Base-by-base conservation (phyloP, 148 eudicot genomes). In the Camellia lanceoleosa region DNA sequence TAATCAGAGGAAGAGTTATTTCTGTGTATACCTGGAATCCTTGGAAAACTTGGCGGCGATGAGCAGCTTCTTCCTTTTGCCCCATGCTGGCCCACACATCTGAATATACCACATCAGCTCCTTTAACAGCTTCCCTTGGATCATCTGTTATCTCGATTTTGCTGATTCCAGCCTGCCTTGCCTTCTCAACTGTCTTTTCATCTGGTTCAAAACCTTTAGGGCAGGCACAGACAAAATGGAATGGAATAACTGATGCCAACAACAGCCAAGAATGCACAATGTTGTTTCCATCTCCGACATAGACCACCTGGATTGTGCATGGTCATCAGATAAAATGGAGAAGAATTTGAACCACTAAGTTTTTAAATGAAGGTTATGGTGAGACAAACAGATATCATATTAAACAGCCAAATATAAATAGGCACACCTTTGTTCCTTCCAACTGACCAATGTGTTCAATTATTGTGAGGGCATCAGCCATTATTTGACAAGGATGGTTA, bases 51-150 rank as follows among this genome's bases (percentile, higher is more conserved):
- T 89, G 87, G 49, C 86, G 89, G n/a, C 98, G 97, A 79, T 89
- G 64, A 75, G 92, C 98, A 79, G 99, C 98, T 85, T 96, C 98
- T 83, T 93, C 98, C 84, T 96, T 96, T 83, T 93, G 98, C 12
- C 97, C 99, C 99, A 96, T 96, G 86, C 99, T 96, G 47, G 99
- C 99, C 99, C 99, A 96, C 69, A 96, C 99, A 89, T 96, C 99
- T 69, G 99, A 89, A 86, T 96, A 93, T 68, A 96, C 97, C 63
- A 96, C 97, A 78, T 96, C 98, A 79, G 98, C 97, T 74, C 98
- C 99, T 82, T 80, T 92, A 44, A 96, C 99, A 86, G 98, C 99
- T 85, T 93, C 98, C 83, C 91, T 91, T 61, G 92, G 91, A 83
- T 96, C 92, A 79, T 88, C 85, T 19, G 97, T 89, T 61, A 96